Conservation (phyloP, 225 moss, liverwort and hornwort species). For the Lunularia cruciata region DNA sequence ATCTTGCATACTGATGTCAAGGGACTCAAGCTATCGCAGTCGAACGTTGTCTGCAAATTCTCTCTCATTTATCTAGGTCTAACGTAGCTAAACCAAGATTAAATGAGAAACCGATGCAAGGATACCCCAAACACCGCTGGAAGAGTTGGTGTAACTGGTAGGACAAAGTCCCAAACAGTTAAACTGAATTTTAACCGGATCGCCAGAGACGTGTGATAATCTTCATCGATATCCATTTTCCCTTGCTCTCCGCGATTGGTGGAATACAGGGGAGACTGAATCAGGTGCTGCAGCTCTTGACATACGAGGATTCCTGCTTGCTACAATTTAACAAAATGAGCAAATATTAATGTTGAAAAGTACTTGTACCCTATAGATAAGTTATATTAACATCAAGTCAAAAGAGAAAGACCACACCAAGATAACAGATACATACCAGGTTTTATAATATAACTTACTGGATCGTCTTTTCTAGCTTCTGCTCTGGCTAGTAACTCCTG, state of each 20-base stretch:
- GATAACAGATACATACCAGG: too few relatives aligned
- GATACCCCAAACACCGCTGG: slow-evolving; percentile 95
- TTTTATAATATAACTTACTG: slow-evolving; percentile 17
- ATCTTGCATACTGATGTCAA: slow-evolving; percentile 58
- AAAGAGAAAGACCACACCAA: too few relatives aligned
- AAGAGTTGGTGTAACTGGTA: slow-evolving; percentile 79
- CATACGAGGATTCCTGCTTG: slow-evolving; percentile 60
- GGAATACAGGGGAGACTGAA: slow-evolving; percentile 63
- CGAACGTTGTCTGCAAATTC: neutral
- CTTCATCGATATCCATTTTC: slow-evolving; percentile 91
- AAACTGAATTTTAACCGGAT: slow-evolving; percentile 66
- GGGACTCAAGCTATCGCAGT: slow-evolving; percentile 1
- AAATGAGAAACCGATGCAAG: slow-evolving; percentile 17
- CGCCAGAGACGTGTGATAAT: slow-evolving; percentile 56
- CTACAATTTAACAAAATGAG: slow-evolving; percentile 46
- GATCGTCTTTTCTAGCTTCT: slow-evolving; percentile 32
- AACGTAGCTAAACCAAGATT: slow-evolving; percentile 8
- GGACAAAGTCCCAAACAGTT: slow-evolving; percentile 79
- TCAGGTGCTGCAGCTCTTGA: slow-evolving; percentile 65
- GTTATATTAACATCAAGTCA: too few relatives aligned
- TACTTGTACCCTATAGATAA: too few relatives aligned
- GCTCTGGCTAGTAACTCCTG: slow-evolving; percentile 53
- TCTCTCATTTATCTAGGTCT: neutral
- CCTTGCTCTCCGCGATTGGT: slow-evolving; percentile 56
- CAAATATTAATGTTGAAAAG: too few relatives aligned